Conservation (phyloP, 2,329 filamentous ascomycete genomes). For the Colletotrichum noveboracense region DNA sequence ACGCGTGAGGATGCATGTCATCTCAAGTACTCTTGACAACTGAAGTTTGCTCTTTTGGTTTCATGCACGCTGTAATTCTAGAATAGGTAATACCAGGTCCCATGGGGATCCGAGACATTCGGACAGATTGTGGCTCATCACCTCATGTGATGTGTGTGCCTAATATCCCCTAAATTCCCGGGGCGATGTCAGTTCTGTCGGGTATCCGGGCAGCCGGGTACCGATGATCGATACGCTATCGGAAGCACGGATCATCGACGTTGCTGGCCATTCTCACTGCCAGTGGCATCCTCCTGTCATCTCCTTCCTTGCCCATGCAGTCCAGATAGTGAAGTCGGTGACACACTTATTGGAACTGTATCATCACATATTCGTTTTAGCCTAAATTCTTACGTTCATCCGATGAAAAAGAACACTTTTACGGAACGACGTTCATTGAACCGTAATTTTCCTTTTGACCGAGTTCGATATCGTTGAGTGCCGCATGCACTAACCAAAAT, state of each 20-base stretch:
- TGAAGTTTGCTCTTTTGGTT: not conserved
- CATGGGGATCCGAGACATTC: not conserved
- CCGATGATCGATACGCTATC: not conserved
- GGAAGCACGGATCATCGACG: not conserved
- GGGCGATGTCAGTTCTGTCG: fast-evolving
- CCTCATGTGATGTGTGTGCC: not conserved
- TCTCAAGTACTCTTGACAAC: not conserved
- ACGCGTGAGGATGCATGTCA: not conserved
- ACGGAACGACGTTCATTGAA: not conserved
- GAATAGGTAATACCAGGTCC: not conserved
- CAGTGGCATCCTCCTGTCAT: not conserved
- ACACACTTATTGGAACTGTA: not conserved
- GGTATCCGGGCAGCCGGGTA: not conserved
- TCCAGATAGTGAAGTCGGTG: not conserved
- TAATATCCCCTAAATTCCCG: not conserved
- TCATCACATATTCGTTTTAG: not conserved
- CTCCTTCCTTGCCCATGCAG: not conserved
- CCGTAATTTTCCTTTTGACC: not conserved
- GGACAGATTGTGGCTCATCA: not conserved
- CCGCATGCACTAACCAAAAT: not conserved
- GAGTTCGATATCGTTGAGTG: not conserved
- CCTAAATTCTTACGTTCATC: not conserved
- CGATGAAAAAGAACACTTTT: not conserved
- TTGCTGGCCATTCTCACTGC: not conserved
- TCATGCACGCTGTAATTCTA: not conserved